phyloP scores from a whole-genome alignment of 192 early-diverging fungal genomes.

The Mortierella hygrophila region DNA sequence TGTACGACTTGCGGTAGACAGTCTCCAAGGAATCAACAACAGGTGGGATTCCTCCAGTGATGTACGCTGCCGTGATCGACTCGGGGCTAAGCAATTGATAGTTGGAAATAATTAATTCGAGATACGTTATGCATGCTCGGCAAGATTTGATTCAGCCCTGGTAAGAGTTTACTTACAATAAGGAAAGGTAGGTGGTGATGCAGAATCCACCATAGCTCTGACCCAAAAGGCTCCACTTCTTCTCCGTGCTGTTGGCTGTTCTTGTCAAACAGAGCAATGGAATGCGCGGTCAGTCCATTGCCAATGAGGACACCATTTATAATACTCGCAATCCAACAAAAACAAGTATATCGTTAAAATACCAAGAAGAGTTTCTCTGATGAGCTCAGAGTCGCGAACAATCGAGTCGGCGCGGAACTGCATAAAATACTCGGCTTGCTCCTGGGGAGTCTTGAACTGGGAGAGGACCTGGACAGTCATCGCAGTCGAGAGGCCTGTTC shows the following conservation, averaged over 20 bases:
- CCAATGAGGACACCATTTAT: not conserved
- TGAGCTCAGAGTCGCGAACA: conserved; percentile 75
- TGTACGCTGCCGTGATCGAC: conserved; percentile 71
- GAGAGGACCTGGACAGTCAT: conserved; percentile 65
- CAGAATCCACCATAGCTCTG: conserved; percentile 83
- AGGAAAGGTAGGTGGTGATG: conserved; percentile 72
- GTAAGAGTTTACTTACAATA: conserved; percentile 63
- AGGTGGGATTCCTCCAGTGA: conserved; percentile 80
- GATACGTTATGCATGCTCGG: not conserved
- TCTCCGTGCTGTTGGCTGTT: conserved; percentile 35
- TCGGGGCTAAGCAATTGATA: conserved; percentile 56
- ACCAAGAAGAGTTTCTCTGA: conserved; percentile 68
- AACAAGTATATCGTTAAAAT: not conserved
- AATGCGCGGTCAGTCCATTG: not conserved
- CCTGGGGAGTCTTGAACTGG: conserved; percentile 61
- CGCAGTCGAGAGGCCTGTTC: conserved; percentile 73
- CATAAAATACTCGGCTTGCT: conserved; percentile 71
- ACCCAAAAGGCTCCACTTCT: conserved; percentile 67
- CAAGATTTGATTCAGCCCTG: not conserved
- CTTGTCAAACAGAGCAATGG: not conserved
- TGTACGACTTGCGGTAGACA: conserved; percentile 72
- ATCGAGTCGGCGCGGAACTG: conserved; percentile 79
- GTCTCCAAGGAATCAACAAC: conserved; percentile 69
- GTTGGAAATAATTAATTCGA: not conserved
- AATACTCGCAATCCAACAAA: not conserved